Percentiles rank a stretch among this genome's conserved stretches.
phyloP scores from a whole-genome alignment of 164 flowering plant species.

The Vitis rotundifolia region DNA sequence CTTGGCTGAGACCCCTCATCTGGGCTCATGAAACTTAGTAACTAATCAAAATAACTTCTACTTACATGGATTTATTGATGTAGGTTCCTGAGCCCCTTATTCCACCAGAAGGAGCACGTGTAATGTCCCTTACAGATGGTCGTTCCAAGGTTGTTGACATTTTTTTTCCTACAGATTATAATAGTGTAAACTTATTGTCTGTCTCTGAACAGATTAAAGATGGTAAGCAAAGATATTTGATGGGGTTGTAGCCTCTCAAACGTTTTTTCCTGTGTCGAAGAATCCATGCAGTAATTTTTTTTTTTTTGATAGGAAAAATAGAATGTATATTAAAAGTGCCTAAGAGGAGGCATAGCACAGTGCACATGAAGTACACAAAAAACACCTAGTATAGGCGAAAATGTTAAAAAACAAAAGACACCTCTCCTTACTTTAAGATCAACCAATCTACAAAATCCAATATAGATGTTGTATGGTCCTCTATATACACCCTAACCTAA shows the following conservation, averaged over 20 bases:
- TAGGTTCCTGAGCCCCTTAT: slow-evolving; percentile 96
- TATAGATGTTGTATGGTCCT: too few relatives aligned
- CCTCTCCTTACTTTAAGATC: too few relatives aligned
- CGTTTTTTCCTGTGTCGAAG: too few relatives aligned
- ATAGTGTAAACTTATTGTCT: not conserved
- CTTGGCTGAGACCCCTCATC: slow-evolving; percentile 21
- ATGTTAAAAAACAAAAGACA: too few relatives aligned
- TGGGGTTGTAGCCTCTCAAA: too few relatives aligned
- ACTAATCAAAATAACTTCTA: slow-evolving; percentile 10
- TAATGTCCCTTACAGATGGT: slow-evolving; percentile 97
- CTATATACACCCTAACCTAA: too few relatives aligned
- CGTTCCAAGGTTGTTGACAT: slow-evolving; percentile 68
- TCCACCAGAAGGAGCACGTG: slow-evolving; percentile 93
- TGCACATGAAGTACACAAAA: too few relatives aligned
- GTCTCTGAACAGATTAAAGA: not conserved
- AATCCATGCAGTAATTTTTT: not conserved
- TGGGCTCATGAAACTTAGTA: slow-evolving; percentile 14
- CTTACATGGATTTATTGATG: slow-evolving; percentile 13
- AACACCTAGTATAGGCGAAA: too few relatives aligned
- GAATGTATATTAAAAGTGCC: too few relatives aligned
- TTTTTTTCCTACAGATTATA: not conserved
- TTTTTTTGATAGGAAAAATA: not conserved
- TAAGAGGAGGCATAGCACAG: too few relatives aligned
- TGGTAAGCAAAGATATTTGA: too few relatives aligned
- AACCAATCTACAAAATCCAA: too few relatives aligned